Conservation (phyloP, 345 rosid species). For the Hypericum perforatum region DNA sequence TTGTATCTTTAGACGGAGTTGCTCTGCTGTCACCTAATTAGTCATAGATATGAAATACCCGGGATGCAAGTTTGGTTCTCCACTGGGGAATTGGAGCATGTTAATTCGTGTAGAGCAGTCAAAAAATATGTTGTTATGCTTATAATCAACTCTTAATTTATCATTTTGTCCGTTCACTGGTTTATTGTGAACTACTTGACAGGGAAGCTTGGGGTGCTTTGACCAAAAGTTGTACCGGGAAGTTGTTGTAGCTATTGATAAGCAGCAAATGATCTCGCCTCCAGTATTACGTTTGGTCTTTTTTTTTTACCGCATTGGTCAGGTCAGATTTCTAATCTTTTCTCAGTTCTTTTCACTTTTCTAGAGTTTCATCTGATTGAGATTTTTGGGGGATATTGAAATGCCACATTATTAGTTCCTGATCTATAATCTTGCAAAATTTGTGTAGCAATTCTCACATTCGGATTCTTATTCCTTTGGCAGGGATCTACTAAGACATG, state of each 20-base stretch:
- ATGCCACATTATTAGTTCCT: too few relatives aligned
- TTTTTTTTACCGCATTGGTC: slow-evolving; percentile 76
- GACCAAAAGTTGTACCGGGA: slow-evolving; percentile 47
- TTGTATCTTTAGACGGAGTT: slow-evolving; percentile 76
- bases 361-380: too few relatives aligned
- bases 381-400: too few relatives aligned
- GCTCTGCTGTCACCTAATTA: slow-evolving; percentile 72
- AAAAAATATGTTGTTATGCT: slow-evolving; percentile 45
- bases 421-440: too few relatives aligned
- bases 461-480: too few relatives aligned
- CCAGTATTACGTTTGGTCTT: slow-evolving; percentile 71
- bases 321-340: slow-evolving; percentile 37
- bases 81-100: slow-evolving; percentile 88
- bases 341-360: background rate
- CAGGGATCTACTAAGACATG: too few relatives aligned
- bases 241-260: slow-evolving; percentile 45
- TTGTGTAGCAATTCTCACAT: too few relatives aligned
- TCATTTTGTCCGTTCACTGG: slow-evolving; percentile 6
- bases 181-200: slow-evolving; percentile 21
- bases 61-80: slow-evolving; percentile 84
- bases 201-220: slow-evolving; percentile 61
- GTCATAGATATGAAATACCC: slow-evolving; percentile 83
- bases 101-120: too few relatives aligned
- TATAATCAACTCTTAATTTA: slow-evolving; percentile 1
- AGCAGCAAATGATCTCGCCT: slow-evolving; percentile 52